Evolutionary conservation across 2,329 filamentous ascomycete genomes (phyloP).

Genomic region (Colletotrichum sp.): DNA sequence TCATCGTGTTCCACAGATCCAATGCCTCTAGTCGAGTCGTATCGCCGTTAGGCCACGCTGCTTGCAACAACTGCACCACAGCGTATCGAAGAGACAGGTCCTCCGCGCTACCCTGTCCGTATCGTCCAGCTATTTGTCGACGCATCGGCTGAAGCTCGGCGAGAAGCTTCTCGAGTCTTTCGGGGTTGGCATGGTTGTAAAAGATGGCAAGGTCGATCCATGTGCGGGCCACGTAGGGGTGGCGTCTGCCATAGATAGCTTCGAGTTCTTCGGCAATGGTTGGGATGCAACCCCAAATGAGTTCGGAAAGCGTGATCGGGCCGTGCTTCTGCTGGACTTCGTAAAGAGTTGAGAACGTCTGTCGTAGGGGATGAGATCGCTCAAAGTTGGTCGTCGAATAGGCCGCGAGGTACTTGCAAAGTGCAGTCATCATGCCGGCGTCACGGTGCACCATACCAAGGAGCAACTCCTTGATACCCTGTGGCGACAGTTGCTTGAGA

Average conservation of each 20-base stretch:
- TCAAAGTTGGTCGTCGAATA: constrained; percentile 49
- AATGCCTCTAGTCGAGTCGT: constrained; percentile 38
- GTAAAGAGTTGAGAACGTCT: constrained; percentile 47
- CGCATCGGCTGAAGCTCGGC: constrained; percentile 40
- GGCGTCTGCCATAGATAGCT: constrained; percentile 46
- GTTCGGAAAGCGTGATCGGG: constrained; percentile 44
- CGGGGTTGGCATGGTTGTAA: constrained; percentile 39
- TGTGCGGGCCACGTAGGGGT: constrained; percentile 47
- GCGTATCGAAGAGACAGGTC: constrained; percentile 44
- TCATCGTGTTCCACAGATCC: constrained; percentile 42
- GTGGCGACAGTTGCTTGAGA: constrained; percentile 46
- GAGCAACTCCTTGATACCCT: constrained; percentile 47
- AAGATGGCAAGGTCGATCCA: constrained; percentile 48
- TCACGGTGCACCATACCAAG: constrained; percentile 50
- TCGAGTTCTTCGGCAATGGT: constrained; percentile 49
- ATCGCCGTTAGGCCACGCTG: constrained; percentile 36
- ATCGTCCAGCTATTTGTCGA: constrained; percentile 38
- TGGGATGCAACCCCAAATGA: constrained; percentile 46
- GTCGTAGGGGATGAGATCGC: constrained; percentile 45
- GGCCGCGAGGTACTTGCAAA: constrained; percentile 50
- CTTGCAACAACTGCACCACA: constrained; percentile 44
- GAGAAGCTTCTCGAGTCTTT: constrained; percentile 41
- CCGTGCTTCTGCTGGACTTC: constrained; percentile 52
- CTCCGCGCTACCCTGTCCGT: constrained; percentile 37
- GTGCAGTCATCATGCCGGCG: constrained; percentile 48